Conservation (phyloP, 352 stramenopile genomes). For the Pythium coloratum region DNA sequence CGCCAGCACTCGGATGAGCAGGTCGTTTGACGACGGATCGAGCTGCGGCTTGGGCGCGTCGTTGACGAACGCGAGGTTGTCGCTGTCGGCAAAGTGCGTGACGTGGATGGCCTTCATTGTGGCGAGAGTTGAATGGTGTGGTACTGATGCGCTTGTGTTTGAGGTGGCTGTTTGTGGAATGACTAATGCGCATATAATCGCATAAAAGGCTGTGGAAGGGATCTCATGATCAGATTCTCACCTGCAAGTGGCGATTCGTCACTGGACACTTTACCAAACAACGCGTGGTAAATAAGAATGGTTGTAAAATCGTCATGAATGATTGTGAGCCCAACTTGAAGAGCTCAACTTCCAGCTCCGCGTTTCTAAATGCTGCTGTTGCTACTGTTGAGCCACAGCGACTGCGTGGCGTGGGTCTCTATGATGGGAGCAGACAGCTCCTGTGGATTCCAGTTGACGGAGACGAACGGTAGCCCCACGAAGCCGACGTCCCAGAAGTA, state of each 20-base stretch:
- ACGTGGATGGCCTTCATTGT: slow-evolving; percentile 43
- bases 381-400: slow-evolving; percentile 1
- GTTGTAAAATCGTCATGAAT: background rate
- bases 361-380: background rate
- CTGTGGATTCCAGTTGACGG: background rate
- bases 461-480: slow-evolving; percentile 22
- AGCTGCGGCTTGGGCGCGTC: slow-evolving; percentile 27
- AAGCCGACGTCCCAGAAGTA: slow-evolving; percentile 18
- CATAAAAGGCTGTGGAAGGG: background rate
- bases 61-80: slow-evolving; percentile 30
- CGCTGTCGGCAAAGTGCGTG: slow-evolving; percentile 31
- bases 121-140: background rate
- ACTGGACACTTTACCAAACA: slow-evolving; percentile 24
- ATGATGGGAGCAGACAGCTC: slow-evolving; percentile 1
- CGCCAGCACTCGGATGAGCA: slow-evolving; percentile 36
- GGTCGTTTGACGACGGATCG: slow-evolving; percentile 19
- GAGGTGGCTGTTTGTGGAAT: slow-evolving; percentile 7
- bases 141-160: background rate
- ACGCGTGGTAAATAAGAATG: background rate
- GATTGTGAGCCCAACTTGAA: background rate
- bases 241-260: slow-evolving; percentile 18
- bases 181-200: background rate
- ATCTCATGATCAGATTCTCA: background rate
- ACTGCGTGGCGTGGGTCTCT: slow-evolving; percentile 6
- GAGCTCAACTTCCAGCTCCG: background rate